These are phyloP conservation scores for Psilocybe azurescens DNA, from an alignment of 768 basidiomycete genomes.

Conservation along the genomic window DNA sequence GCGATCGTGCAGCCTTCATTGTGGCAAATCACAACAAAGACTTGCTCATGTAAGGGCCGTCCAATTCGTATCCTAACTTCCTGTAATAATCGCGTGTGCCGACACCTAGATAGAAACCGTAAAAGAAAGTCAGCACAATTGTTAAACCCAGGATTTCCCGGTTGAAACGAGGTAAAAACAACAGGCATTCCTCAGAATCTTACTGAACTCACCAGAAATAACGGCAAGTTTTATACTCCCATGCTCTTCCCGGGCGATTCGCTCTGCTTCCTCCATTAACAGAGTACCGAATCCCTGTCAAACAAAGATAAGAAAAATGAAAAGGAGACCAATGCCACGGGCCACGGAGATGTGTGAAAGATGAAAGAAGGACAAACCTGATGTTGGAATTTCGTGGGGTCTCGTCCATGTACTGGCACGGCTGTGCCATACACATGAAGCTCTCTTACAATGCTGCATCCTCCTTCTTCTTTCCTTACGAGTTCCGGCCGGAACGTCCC, in stretches of 20 bases:
- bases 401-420: slow-evolving; percentile 94
- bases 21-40: slow-evolving; percentile 39
- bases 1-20: background rate
- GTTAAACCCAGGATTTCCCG: background rate
- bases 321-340: background rate
- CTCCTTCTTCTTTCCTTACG: slow-evolving; percentile 72
- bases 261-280: slow-evolving; percentile 98
- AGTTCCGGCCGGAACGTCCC: slow-evolving; percentile 97
- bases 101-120: slow-evolving; percentile 59
- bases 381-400: slow-evolving; percentile 98
- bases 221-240: slow-evolving; percentile 96
- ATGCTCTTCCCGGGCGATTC: slow-evolving; percentile 97
- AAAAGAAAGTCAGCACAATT: background rate
- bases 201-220: slow-evolving; percentile 76
- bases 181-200: background rate
- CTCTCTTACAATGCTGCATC: slow-evolving; percentile 93
- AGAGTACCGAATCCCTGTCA: slow-evolving; percentile 91
- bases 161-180: background rate
- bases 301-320: slow-evolving; percentile 17
- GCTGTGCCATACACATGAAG: slow-evolving; percentile 98
- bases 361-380: slow-evolving; percentile 50
- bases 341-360: slow-evolving; percentile 6
- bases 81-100: slow-evolving; percentile 98
- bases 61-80: slow-evolving; percentile 90
- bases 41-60: slow-evolving; percentile 99